Conservation (phyloP, 139 green algal genomes). For the Ettlia oleoabundans region DNA sequence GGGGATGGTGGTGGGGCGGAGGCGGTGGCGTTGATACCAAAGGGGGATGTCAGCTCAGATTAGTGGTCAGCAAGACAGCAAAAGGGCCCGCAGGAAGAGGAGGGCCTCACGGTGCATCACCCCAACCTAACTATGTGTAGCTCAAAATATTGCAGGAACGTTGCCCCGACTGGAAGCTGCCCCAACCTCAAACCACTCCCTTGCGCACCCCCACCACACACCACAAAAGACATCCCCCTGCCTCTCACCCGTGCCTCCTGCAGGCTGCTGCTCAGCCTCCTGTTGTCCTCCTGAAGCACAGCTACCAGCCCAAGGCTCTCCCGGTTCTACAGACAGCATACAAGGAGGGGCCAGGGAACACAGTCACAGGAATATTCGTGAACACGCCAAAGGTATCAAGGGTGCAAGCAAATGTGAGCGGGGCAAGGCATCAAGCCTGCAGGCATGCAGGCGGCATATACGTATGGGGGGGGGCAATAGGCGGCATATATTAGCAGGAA, state of each 20-base stretch:
- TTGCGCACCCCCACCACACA: neutral
- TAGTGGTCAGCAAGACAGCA: no score
- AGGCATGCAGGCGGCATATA: neutral
- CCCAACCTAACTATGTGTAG: no score
- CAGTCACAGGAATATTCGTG: no score
- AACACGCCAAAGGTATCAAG: no score
- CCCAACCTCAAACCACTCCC: neutral
- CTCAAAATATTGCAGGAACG: no score
- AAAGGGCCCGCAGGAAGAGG: no score
- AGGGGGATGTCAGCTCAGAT: no score
- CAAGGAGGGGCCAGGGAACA: no score
- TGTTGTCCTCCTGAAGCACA: neutral
- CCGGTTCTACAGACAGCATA: neutral
- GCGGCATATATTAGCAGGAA: no score
- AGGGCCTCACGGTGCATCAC: no score
- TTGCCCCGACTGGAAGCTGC: no score
- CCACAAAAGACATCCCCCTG: neutral
- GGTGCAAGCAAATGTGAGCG: no score
- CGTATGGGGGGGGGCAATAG: neutral
- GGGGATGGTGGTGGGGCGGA: neutral
- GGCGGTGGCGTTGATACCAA: neutral
- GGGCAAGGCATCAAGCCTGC: neutral
- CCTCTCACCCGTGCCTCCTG: neutral
- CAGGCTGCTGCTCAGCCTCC: conserved; percentile 15
- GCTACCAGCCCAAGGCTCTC: conserved; percentile 4